Base-by-base conservation (phyloP, 23 red algal genomes). In the Gracilariopsis chorda region DNA sequence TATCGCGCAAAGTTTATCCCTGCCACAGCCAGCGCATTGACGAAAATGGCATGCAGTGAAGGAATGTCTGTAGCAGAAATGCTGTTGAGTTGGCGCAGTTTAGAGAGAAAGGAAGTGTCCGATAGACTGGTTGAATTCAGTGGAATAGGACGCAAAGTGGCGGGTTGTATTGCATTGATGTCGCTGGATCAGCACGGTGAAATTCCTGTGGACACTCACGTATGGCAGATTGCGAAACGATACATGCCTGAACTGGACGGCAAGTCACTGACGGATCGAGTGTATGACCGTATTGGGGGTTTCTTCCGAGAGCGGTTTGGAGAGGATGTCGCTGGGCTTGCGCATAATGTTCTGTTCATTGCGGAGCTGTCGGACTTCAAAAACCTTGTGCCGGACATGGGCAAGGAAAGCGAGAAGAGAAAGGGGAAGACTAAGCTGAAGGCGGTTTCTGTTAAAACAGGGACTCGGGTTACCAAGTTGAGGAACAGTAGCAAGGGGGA, bases 61-160 rank as follows among this genome's bases (percentile, higher is more conserved):
- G 61, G 34, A 12, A 34, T 76, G 46, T 76, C 65, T 23, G 96
- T 55, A 3, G 53, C 58, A 13, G 17, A 77, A 12, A 82, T 86
- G 85, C 77, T 98, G 55, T 39, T 29, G 12, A 78, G 25, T n/a
- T 86, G 92, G 84, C 72, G 91, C 28, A 32, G 3, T 12, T n/a
- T 62, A 34, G 69, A 64, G 3, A 43, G 92, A 4, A 80, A 89
- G 32, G 68, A 95, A 64, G 96, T 95, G 7, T 40, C 81, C 0
- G 25, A 36, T n/a, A 65, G 86, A 45, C 80, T 98, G 10, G 56
- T 81, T 12, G 33, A 53, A 45, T 84, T 94, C 51, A 73, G 88
- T 0, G 96, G 96, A 0, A 78, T 98, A 79, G 96, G 96, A n/a
- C 71, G 92, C 23, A 98, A 98, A 76, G 96, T 98, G 2, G 96